These are phyloP conservation scores for Closterium sp. DNA, from an alignment of 139 green algal genomes.

Conservation along the genomic window DNA sequence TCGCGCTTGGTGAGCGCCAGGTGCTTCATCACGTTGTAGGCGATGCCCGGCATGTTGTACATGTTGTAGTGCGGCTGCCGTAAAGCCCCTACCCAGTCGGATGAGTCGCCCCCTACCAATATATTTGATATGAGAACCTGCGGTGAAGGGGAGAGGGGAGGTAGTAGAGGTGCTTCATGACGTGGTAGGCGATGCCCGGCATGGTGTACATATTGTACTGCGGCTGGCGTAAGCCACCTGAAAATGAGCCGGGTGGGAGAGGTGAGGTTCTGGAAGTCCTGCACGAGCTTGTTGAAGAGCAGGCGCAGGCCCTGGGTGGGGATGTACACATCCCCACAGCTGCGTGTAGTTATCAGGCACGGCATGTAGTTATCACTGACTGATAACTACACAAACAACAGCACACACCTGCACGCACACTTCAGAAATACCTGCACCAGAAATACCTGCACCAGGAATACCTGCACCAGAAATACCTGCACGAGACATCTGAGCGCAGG, in stretches of 20 bases:
- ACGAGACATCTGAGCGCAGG: slow-evolving; percentile 63
- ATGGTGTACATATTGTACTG: slow-evolving; percentile 85
- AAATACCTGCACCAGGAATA: not conserved
- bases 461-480: slow-evolving; percentile 13
- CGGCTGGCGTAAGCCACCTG: slow-evolving; percentile 72
- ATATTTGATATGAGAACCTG: slow-evolving; percentile 12
- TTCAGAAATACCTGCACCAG: no score
- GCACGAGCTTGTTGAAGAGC: slow-evolving; percentile 50
- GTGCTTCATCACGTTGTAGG: slow-evolving; percentile 47
- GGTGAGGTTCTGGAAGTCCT: slow-evolving; percentile 60
- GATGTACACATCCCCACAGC: no score
- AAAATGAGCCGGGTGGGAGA: no score
- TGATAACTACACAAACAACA: no score
- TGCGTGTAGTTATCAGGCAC: no score
- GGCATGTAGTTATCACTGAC: no score
- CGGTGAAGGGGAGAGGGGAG: not conserved
- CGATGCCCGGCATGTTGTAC: slow-evolving; percentile 82
- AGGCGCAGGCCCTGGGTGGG: slow-evolving; percentile 61
- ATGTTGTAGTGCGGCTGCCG: slow-evolving; percentile 86
- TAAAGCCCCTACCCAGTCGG: slow-evolving; percentile 79
- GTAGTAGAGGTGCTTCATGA: slow-evolving; percentile 22
- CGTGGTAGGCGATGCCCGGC: slow-evolving; percentile 69
- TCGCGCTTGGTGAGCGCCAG: slow-evolving; percentile 37
- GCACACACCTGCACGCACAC: no score
- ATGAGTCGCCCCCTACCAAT: slow-evolving; percentile 67